A percentile compares a stretch with the other conserved stretches of the same genome.
phyloP scores from a whole-genome alignment of 306 rosid species.

The Rosa rugosa region DNA sequence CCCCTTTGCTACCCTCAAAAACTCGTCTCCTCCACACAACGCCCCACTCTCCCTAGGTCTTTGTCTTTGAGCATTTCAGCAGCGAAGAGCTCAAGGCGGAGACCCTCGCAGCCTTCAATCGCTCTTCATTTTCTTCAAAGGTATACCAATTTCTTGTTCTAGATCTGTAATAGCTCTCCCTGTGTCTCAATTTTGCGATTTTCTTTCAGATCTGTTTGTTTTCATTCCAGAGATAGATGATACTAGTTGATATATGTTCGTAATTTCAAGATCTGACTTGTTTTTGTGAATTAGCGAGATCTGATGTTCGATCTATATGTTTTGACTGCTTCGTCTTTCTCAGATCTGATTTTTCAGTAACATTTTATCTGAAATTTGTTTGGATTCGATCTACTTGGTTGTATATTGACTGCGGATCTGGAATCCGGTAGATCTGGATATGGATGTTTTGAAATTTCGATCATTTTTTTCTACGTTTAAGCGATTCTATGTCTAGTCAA shows the following conservation, averaged over 20 bases:
- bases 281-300: neutral
- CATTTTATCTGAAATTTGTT: neutral
- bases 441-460: neutral
- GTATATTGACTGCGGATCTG: neutral
- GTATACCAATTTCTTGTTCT: slow-evolving; percentile 6
- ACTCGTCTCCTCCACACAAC: slow-evolving; percentile 25
- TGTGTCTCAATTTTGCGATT: neutral
- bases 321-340: neutral
- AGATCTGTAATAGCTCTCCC: slow-evolving; percentile 9
- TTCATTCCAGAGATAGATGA: neutral
- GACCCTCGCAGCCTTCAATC: slow-evolving; percentile 18
- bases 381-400: neutral
- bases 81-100: slow-evolving; percentile 16
- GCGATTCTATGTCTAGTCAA: neutral
- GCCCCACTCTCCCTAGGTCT: neutral
- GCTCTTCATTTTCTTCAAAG: neutral
- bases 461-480: too few species aligned
- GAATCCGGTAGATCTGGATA: neutral
- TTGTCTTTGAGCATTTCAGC: slow-evolving; percentile 5
- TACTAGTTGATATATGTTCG: neutral
- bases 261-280: neutral
- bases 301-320: neutral
- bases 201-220: neutral
- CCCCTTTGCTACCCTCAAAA: neutral
- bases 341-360: neutral